These are phyloP conservation scores for Leishmania braziliensis DNA, from an alignment of 208 protist species.

Conservation along the genomic window DNA sequence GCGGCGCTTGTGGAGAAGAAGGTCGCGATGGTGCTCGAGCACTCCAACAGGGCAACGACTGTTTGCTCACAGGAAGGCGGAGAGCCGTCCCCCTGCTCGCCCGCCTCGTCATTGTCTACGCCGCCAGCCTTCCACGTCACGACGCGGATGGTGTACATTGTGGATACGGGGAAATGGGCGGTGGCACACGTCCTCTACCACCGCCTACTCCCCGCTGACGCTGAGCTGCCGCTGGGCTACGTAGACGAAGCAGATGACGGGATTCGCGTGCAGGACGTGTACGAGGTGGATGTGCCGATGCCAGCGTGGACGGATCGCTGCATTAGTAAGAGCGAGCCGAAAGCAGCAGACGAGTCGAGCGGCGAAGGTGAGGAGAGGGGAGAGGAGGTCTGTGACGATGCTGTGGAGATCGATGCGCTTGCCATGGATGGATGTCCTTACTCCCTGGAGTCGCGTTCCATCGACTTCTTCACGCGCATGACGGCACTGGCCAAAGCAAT, in stretches of 20 bases:
- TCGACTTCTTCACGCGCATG: constrained; percentile 67
- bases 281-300: constrained; percentile 20
- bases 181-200: constrained; percentile 45
- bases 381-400: constrained; percentile 13
- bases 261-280: constrained; percentile 29
- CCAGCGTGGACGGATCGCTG: background rate
- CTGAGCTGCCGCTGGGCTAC: constrained; percentile 19
- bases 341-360: background rate
- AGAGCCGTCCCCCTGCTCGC: constrained; percentile 3
- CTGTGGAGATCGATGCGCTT: constrained; percentile 6
- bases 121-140: constrained; percentile 24
- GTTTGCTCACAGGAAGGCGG: background rate
- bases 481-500: constrained; percentile 59
- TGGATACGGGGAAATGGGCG: constrained; percentile 53
- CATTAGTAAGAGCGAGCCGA: background rate
- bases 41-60: background rate
- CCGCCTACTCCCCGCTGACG: constrained; percentile 3
- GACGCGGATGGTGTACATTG: constrained; percentile 49
- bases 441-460: constrained; percentile 58
- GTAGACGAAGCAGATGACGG: constrained; percentile 24
- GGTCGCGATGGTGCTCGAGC: constrained; percentile 36
- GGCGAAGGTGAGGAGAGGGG: background rate
- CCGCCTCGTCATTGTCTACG: background rate
- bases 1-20: constrained; percentile 32
- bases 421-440: constrained; percentile 43